Percentiles rank a stretch among this genome's conserved stretches.
Evolutionary conservation across 2,329 filamentous ascomycete genomes (phyloP).

Genomic region (Stylonectria norvegica): DNA sequence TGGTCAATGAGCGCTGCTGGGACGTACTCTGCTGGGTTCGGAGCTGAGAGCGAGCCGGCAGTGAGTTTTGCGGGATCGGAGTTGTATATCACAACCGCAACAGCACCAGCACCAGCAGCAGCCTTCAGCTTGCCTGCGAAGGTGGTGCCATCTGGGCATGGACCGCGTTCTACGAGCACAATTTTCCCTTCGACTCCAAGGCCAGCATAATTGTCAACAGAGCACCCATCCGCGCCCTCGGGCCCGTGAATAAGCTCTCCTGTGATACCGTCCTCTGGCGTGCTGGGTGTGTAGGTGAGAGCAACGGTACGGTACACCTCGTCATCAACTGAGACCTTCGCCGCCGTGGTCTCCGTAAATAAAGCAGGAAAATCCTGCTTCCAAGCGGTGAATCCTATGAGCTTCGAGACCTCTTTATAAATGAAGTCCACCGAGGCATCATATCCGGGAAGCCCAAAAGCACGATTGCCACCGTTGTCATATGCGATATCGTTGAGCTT

Average conservation of each 20-base stretch:
- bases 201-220: constrained; percentile 22
- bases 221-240: constrained; percentile 25
- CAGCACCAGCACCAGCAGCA: constrained; percentile 29
- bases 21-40: constrained; percentile 26
- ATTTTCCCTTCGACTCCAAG: constrained; percentile 29
- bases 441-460: constrained; percentile 32
- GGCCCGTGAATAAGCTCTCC: constrained; percentile 26
- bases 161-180: constrained; percentile 31
- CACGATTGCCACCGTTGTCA: constrained; percentile 31
- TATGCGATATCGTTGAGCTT: constrained; percentile 30
- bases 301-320: constrained; percentile 26
- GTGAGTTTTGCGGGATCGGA: constrained; percentile 29
- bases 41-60: constrained; percentile 26
- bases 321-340: constrained; percentile 24
- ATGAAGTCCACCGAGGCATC: constrained; percentile 34
- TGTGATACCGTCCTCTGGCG: constrained; percentile 28
- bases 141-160: constrained; percentile 29
- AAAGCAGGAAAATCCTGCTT: constrained; percentile 30
- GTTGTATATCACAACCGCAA: constrained; percentile 32
- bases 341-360: constrained; percentile 23
- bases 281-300: constrained; percentile 31
- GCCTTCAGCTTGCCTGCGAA: constrained; percentile 31
- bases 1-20: constrained; percentile 31
- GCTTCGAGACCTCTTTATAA: constrained; percentile 25
- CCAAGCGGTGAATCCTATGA: constrained; percentile 27